These are phyloP conservation scores for Cladophialophora chaetospira DNA, from an alignment of 2,329 filamentous ascomycete genomes.

Conservation along the genomic window DNA sequence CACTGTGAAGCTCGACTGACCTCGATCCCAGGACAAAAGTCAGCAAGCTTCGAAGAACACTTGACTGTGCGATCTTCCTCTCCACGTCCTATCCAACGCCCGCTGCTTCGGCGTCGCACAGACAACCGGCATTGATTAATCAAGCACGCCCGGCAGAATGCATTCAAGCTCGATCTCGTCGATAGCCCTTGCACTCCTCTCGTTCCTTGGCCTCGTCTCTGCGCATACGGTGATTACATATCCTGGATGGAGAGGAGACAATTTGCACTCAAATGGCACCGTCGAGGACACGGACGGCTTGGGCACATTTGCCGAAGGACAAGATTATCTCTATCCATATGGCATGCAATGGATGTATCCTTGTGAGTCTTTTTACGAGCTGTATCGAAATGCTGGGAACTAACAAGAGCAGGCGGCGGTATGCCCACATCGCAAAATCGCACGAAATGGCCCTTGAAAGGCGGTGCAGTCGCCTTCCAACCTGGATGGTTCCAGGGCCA, in stretches of 20 bases:
- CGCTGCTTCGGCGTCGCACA: neutral
- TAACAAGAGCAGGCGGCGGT: constrained; percentile 69
- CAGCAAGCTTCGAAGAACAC: constrained; percentile 16
- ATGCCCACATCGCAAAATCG: constrained; percentile 75
- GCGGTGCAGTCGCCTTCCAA: constrained; percentile 86
- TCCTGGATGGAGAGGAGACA: constrained; percentile 84
- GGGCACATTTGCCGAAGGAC: constrained; percentile 47
- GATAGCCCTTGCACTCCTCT: constrained; percentile 36
- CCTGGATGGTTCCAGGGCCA: constrained; percentile 97
- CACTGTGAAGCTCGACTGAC: constrained; percentile 1
- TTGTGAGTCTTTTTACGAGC: constrained; percentile 61
- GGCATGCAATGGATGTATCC: constrained; percentile 97
- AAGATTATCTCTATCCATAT: constrained; percentile 66
- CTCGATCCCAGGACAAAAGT: constrained; percentile 7
- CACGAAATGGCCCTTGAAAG: constrained; percentile 85
- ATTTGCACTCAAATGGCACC: constrained; percentile 73
- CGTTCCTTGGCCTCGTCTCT: constrained; percentile 42
- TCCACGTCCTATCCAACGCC: neutral
- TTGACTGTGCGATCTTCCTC: constrained; percentile 24
- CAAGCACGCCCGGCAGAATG: constrained; percentile 17
- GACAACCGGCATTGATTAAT: neutral
- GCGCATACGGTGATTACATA: constrained; percentile 81
- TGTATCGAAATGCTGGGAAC: constrained; percentile 3
- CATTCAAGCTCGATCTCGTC: constrained; percentile 15
- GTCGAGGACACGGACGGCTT: constrained; percentile 49